Evolutionary conservation across 257 asterid genomes (phyloP).

Genomic region (Nicotiana noctiflora): DNA sequence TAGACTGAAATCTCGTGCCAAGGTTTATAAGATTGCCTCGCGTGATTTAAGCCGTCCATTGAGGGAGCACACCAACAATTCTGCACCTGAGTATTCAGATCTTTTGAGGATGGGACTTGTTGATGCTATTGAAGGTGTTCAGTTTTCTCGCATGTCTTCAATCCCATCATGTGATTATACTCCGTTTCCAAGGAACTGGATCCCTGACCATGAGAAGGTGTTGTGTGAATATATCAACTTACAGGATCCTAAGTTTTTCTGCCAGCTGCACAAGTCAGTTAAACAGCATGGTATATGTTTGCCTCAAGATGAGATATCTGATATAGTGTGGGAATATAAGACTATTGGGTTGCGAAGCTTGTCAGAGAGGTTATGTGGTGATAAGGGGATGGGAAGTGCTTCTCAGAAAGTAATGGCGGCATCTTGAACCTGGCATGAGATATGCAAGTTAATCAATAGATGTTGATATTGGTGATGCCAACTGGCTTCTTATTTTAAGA

Average conservation of each 20-base stretch:
- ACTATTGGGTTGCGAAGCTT: slow-evolving; percentile 50
- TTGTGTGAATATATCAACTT: slow-evolving; percentile 59
- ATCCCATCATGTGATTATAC: slow-evolving; percentile 89
- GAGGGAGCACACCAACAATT: slow-evolving; percentile 63
- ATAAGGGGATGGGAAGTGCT: slow-evolving; percentile 20
- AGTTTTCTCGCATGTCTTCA: slow-evolving; percentile 66
- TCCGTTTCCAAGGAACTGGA: slow-evolving; percentile 87
- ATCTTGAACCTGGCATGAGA: not conserved
- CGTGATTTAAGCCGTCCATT: slow-evolving; percentile 78
- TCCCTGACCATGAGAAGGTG: slow-evolving; percentile 76
- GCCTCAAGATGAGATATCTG: slow-evolving; percentile 78
- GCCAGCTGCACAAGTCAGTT: slow-evolving; percentile 58
- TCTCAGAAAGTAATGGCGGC: slow-evolving; percentile 8
- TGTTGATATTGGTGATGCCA: not conserved
- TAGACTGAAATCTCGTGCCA: slow-evolving; percentile 88
- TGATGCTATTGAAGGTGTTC: slow-evolving; percentile 86
- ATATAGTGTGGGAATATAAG: slow-evolving; percentile 80
- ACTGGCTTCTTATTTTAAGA: not conserved
- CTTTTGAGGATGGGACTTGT: slow-evolving; percentile 93
- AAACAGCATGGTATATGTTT: slow-evolving; percentile 44
- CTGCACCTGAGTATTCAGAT: slow-evolving; percentile 94
- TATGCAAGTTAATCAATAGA: not conserved
- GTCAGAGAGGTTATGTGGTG: slow-evolving; percentile 24
- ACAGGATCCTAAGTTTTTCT: slow-evolving; percentile 73
- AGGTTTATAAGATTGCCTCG: slow-evolving; percentile 81